A percentile compares a stretch with the other conserved stretches of the same genome.
Evolutionary conservation across 2,329 filamentous ascomycete genomes (phyloP).

Genomic region (Botrytis cinerea): DNA sequence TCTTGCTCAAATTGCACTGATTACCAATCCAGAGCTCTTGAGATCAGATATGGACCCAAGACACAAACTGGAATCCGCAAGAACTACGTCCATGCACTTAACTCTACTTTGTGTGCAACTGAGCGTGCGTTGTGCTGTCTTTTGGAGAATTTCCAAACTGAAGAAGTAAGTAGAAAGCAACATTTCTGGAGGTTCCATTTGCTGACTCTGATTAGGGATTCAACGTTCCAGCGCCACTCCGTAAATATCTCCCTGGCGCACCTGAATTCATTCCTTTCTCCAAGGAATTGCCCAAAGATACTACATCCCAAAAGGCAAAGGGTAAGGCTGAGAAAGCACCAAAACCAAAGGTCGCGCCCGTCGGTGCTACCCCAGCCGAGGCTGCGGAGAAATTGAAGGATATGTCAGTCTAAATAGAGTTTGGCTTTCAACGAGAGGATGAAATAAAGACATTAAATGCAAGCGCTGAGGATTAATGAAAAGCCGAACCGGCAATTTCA

Average conservation of each 20-base stretch:
- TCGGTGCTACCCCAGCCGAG: constrained; percentile 33
- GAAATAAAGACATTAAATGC: not conserved
- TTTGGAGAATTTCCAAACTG: constrained; percentile 94
- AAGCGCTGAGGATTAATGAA: constrained; percentile 12
- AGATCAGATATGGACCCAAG: constrained; percentile 90
- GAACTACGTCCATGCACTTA: constrained; percentile 91
- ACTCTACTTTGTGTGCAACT: constrained; percentile 87
- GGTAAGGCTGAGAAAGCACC: constrained; percentile 40
- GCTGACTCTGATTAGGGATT: constrained; percentile 58
- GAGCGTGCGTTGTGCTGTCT: constrained; percentile 92
- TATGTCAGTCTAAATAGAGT: constrained; percentile 34
- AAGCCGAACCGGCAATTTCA: not conserved
- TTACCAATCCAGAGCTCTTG: constrained; percentile 91
- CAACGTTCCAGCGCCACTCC: constrained; percentile 76
- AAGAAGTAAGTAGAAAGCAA: constrained; percentile 59
- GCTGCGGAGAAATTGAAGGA: constrained; percentile 45
- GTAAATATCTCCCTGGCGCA: constrained; percentile 86
- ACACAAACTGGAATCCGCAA: constrained; percentile 82
- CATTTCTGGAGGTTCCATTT: constrained; percentile 4
- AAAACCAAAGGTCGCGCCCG: constrained; percentile 38
- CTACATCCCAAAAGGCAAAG: constrained; percentile 59
- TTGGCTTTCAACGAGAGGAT: not conserved
- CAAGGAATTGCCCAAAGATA: constrained; percentile 81
- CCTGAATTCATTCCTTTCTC: constrained; percentile 87
- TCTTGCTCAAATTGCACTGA: constrained; percentile 98